Evolutionary conservation across 2,329 filamentous ascomycete genomes (phyloP).

Genomic region (Exophiala sp.): DNA sequence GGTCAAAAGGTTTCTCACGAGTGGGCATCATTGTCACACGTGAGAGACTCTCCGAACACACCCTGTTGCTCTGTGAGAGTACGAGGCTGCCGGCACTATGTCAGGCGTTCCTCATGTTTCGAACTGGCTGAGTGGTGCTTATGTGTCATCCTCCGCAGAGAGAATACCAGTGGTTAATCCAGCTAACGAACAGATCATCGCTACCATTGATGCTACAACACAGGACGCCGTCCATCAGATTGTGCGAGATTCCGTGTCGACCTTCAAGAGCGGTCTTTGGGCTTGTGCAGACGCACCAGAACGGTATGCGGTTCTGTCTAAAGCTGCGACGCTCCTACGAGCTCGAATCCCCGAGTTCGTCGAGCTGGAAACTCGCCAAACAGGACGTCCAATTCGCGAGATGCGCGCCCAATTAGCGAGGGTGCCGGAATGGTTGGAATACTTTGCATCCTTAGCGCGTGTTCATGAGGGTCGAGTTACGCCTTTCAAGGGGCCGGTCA

Average conservation of each 20-base stretch:
- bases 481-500: slow-evolving; percentile 51
- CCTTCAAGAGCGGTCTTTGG: slow-evolving; percentile 54
- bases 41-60: too few species aligned
- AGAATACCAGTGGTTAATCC: slow-evolving; percentile 32
- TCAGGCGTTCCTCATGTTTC: slow-evolving; percentile 11
- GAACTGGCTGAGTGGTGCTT: slow-evolving; percentile 34
- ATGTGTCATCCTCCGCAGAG: slow-evolving; percentile 18
- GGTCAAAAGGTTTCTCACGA: too few species aligned
- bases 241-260: slow-evolving; percentile 35
- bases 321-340: slow-evolving; percentile 54
- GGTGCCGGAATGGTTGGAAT: slow-evolving; percentile 60
- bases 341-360: slow-evolving; percentile 56
- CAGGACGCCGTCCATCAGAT: slow-evolving; percentile 53
- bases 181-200: slow-evolving; percentile 32
- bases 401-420: slow-evolving; percentile 67
- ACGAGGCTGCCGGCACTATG: neutral
- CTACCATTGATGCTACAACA: slow-evolving; percentile 53
- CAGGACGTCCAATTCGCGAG: slow-evolving; percentile 64
- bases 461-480: slow-evolving; percentile 64
- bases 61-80: neutral
- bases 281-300: slow-evolving; percentile 54
- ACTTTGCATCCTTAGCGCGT: slow-evolving; percentile 65
- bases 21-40: too few species aligned
- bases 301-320: slow-evolving; percentile 62
- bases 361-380: slow-evolving; percentile 63